Evolutionary conservation across 305 asterid genomes (phyloP).

Genomic region (Fraxinus xanthoxyloides): DNA sequence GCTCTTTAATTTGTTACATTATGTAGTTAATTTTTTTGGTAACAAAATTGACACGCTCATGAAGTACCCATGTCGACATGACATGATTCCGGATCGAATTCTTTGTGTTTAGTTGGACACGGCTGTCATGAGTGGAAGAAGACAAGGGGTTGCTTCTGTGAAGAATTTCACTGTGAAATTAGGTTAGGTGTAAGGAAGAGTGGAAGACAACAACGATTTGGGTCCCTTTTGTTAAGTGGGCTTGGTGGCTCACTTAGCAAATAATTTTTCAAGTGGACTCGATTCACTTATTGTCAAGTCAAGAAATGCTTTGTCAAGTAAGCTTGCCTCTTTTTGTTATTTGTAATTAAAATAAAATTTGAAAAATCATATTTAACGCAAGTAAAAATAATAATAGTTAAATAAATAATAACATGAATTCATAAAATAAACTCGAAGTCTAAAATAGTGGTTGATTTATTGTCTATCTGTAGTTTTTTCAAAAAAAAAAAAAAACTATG

Average conservation of each 20-base stretch:
- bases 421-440: background rate
- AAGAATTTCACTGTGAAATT: background rate
- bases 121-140: background rate
- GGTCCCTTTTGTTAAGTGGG: background rate
- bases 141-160: background rate
- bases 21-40: background rate
- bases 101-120: background rate
- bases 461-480: background rate
- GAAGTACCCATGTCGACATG: background rate
- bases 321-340: background rate
- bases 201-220: background rate
- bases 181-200: background rate
- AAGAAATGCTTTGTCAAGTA: background rate
- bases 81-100: background rate
- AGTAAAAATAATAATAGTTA: too few relatives aligned
- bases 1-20: background rate
- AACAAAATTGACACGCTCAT: background rate
- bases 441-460: background rate
- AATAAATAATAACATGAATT: background rate
- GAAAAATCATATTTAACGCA: background rate
- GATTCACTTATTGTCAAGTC: background rate
- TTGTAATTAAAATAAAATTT: too few relatives aligned
- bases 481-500: background rate
- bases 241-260: background rate
- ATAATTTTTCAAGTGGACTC: background rate